Evolutionary conservation across 345 rosid genomes (phyloP), one percentile per base, ranked within the genome.

Genomic region (Turritis glabra): DNA sequence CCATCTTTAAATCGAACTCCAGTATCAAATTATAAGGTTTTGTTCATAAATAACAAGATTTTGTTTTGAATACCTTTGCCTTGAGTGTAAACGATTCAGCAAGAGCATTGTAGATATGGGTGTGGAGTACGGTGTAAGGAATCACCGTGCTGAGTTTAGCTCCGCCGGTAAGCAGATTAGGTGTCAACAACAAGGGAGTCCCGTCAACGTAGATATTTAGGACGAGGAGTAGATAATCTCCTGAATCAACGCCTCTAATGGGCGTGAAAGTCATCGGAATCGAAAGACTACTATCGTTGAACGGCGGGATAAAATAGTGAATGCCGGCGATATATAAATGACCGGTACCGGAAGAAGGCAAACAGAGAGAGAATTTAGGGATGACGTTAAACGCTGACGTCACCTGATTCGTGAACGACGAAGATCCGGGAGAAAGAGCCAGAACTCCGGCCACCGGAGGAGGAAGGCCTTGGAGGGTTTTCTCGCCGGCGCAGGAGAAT

Each of bases 361-460:
- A 54, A 33, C 89, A 87, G 7, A 87, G 61, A 52, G 87, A 77
- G 18, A 85, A 85, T 27, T 75, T 77, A 0, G 67, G 76, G n/a
- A 59, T 38, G 22, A 77, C 64, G 17, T 6, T 56, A 37, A 54
- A 44, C 41, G 25, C 53, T 13, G 80, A 8, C 5, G 72, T 44
- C 53, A 77, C 71, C 2, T 77, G 80, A 10, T 18, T 55, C 47
- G 53, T 8, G 44, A 71, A 70, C 35, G 80, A 72, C 0, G n/a
- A 70, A n/a, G 2, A 9, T 18, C 33, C 29, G 6, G 66, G 71
- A 38, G 76, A 46, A 32, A 77, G 71, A 71, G 47, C 33, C 0
- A 77, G 25, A 70, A 71, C 72, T 71, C 80, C 80, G 43, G 37
- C 52, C 5, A 64, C 46, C 9, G 59, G 60, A 69, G 67, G 37